Percentiles rank a stretch among this genome's conserved stretches.
Evolutionary conservation across 208 protist species (phyloP).

Genomic region (Acanthamoeba sp.): DNA sequence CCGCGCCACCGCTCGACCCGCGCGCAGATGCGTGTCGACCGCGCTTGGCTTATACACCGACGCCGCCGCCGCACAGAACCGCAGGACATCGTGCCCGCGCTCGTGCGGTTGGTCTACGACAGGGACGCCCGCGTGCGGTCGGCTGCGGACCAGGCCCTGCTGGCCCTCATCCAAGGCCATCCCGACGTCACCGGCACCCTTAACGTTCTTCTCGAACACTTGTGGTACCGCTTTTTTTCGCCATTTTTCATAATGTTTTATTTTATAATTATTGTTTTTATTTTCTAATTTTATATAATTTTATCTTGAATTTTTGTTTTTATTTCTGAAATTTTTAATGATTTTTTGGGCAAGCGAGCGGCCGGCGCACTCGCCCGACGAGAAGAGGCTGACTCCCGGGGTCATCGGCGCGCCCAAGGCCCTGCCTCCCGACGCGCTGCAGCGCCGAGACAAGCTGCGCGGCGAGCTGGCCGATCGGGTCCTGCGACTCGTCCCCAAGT

Average conservation of each 20-base stretch:
- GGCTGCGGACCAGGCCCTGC: conserved; percentile 18
- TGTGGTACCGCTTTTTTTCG: conserved; percentile 1
- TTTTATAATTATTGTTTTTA: too few relatives aligned
- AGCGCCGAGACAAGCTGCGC: background rate
- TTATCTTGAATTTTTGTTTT: too few relatives aligned
- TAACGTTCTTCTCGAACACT: background rate
- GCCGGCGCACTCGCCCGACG: too few relatives aligned
- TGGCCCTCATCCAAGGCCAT: conserved; percentile 34
- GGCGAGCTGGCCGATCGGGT: conserved; percentile 7
- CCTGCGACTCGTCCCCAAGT: conserved; percentile 56
- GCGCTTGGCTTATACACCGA: too few relatives aligned
- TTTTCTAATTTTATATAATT: too few relatives aligned
- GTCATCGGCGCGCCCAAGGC: conserved; percentile 15
- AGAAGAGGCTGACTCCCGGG: background rate
- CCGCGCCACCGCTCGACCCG: background rate
- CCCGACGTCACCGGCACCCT: background rate
- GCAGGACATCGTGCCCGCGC: background rate
- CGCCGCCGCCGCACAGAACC: background rate
- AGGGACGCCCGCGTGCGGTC: conserved; percentile 45
- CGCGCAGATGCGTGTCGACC: background rate
- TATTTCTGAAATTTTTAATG: too few relatives aligned
- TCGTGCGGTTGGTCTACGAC: background rate
- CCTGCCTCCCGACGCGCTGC: background rate
- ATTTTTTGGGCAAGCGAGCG: background rate
- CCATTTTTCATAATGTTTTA: too few relatives aligned